A percentile compares a stretch with the other conserved stretches of the same genome.
Evolutionary conservation across 75 land plant species (phyloP).

Genomic region (Ceratopteris richardii): DNA sequence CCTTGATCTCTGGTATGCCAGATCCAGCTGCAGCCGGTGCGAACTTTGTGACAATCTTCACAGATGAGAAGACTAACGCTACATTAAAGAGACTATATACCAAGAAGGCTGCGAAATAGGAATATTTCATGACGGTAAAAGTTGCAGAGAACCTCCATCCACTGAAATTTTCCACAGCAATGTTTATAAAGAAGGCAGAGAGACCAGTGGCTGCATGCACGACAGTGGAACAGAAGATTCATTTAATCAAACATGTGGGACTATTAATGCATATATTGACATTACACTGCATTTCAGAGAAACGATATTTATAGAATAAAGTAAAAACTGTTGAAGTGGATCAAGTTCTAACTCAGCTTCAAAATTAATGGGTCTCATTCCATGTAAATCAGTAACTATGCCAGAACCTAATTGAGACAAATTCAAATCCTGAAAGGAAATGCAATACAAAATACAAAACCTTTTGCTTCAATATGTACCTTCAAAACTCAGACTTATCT

Average conservation of each 20-base stretch:
- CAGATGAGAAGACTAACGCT: conserved; percentile 82
- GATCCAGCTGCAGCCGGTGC: conserved; percentile 99
- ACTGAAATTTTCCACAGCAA: conserved; percentile 93
- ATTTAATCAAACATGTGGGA: no score
- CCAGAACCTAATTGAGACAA: neutral
- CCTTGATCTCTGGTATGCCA: conserved; percentile 99
- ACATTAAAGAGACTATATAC: conserved; percentile 67
- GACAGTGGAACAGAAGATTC: neutral
- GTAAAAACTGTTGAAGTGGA: no score
- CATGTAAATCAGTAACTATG: no score
- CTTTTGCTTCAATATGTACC: no score
- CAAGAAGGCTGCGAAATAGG: conserved; percentile 78
- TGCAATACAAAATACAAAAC: no score
- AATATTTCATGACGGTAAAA: conserved; percentile 71
- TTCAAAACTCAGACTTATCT: no score
- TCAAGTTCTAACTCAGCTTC: no score
- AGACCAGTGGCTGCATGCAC: conserved; percentile 73
- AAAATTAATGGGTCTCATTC: no score
- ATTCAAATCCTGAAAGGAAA: neutral
- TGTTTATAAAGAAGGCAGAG: conserved; percentile 91
- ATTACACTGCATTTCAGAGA: no score
- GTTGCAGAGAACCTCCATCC: conserved; percentile 94
- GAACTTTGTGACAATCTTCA: conserved; percentile 80
- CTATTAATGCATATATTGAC: no score
- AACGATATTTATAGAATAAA: no score